phyloP scores from a whole-genome alignment of 2,329 filamentous ascomycete species.

The Fonsecaea erecta region DNA sequence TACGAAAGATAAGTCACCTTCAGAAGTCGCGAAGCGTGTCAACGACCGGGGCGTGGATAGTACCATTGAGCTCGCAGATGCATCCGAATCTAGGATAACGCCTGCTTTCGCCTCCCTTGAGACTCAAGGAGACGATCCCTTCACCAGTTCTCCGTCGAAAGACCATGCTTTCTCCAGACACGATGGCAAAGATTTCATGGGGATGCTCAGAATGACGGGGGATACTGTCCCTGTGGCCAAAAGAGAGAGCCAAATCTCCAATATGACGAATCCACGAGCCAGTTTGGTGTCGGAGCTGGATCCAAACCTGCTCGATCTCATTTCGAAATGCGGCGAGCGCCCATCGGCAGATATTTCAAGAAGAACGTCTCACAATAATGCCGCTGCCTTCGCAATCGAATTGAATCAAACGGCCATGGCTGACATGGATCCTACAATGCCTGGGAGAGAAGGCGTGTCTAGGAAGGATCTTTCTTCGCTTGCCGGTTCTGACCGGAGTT shows the following conservation, averaged over 20 bases:
- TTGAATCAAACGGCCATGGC: not conserved
- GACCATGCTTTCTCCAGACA: not conserved
- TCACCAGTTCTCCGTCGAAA: not conserved
- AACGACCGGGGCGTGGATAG: conserved; percentile 17
- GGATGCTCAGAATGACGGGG: conserved; percentile 12
- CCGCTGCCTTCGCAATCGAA: not conserved
- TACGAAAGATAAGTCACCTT: conserved; percentile 25
- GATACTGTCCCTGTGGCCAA: conserved; percentile 6
- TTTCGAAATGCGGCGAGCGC: conserved; percentile 25
- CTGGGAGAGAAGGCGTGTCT: conserved; percentile 8
- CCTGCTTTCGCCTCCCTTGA: not conserved
- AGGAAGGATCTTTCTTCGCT: conserved; percentile 18
- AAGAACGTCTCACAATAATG: not conserved
- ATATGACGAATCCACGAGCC: conserved; percentile 13
- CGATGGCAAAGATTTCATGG: conserved; percentile 2
- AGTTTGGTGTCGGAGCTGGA: conserved; percentile 33
- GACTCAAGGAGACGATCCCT: not conserved
- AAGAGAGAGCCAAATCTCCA: conserved; percentile 9
- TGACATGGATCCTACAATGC: not conserved
- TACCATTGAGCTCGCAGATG: conserved; percentile 21
- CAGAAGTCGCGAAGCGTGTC: conserved; percentile 15
- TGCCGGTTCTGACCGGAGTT: conserved; percentile 27
- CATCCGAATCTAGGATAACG: not conserved
- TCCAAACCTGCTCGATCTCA: conserved; percentile 28
- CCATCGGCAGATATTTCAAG: not conserved